phyloP scores from a whole-genome alignment of 139 green algal species.

The Micromonas pusilla region DNA sequence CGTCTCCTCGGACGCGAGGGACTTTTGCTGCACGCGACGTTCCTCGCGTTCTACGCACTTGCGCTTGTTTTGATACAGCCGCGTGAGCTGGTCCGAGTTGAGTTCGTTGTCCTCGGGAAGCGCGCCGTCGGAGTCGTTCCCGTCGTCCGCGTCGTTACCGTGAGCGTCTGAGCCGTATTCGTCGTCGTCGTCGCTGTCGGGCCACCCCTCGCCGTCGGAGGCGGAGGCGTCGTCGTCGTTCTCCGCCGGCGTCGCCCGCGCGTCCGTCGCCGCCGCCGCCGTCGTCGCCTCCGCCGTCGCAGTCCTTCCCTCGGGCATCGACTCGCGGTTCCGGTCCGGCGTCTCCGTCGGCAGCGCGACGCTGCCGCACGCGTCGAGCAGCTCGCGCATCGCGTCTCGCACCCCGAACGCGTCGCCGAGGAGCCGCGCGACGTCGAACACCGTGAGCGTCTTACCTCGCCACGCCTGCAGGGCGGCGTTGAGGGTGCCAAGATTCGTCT shows the following conservation, averaged over 20 bases:
- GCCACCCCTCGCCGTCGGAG: background rate
- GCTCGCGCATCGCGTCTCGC: no score
- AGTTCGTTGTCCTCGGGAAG: background rate
- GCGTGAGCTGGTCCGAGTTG: background rate
- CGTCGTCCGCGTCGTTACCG: background rate
- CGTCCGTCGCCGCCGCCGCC: no score
- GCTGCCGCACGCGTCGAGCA: no score
- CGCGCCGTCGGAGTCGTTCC: background rate
- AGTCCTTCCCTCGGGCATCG: background rate
- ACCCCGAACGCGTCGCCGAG: no score
- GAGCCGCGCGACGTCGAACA: background rate
- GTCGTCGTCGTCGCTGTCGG: slow-evolving; percentile 4
- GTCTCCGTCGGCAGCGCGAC: no score
- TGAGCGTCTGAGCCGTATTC: background rate
- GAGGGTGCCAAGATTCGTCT: background rate
- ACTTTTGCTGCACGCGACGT: background rate
- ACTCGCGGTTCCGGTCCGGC: background rate
- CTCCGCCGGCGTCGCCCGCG: no score
- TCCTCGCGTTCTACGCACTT: background rate
- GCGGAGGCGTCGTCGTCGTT: background rate
- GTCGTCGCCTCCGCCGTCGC: background rate
- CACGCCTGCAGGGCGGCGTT: background rate
- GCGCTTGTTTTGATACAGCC: slow-evolving; percentile 1
- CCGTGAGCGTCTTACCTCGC: background rate
- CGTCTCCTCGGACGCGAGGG: background rate